Percentiles rank a stretch among this genome's conserved stretches.
Conservation (phyloP, 495 filamentous ascomycete species). For the Talaromyces ruber region DNA sequence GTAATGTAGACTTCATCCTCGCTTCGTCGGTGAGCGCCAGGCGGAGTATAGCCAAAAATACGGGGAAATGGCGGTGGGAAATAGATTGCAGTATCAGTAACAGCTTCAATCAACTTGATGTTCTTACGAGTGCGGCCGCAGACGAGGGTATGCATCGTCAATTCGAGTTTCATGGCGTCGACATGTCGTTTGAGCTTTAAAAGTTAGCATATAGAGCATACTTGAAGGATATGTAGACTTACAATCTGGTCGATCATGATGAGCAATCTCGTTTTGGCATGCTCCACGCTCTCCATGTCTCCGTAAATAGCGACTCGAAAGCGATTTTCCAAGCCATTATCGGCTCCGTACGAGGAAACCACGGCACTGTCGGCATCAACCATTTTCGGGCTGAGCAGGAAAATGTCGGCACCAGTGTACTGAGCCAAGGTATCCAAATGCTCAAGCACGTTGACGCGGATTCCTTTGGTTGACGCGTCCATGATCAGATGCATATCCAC, state of each 20-base stretch:
- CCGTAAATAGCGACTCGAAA: constrained; percentile 91
- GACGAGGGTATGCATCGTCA: constrained; percentile 79
- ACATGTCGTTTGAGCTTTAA: constrained; percentile 75
- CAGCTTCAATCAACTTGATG: constrained; percentile 91
- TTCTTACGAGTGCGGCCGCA: constrained; percentile 91
- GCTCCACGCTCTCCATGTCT: constrained; percentile 88
- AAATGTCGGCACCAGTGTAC: constrained; percentile 92
- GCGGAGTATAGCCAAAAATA: constrained; percentile 80
- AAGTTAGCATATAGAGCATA: constrained; percentile 19
- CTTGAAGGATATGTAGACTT: constrained; percentile 22
- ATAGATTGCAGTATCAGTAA: constrained; percentile 92
- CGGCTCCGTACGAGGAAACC: constrained; percentile 52
- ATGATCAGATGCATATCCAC: constrained; percentile 83
- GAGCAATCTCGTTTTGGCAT: constrained; percentile 90
- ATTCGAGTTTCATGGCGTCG: constrained; percentile 72
- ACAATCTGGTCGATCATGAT: constrained; percentile 98
- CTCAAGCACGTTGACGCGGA: constrained; percentile 64
- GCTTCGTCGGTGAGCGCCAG: constrained; percentile 66
- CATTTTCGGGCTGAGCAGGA: constrained; percentile 75
- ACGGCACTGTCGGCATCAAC: constrained; percentile 43
- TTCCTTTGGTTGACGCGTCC: constrained; percentile 54
- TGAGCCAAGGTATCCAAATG: constrained; percentile 75
- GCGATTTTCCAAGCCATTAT: constrained; percentile 64
- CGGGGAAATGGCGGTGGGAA: constrained; percentile 90
- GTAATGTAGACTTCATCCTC: constrained; percentile 91